phyloP scores from a whole-genome alignment of 208 protist species.

The Wallacemonas collosoma region DNA sequence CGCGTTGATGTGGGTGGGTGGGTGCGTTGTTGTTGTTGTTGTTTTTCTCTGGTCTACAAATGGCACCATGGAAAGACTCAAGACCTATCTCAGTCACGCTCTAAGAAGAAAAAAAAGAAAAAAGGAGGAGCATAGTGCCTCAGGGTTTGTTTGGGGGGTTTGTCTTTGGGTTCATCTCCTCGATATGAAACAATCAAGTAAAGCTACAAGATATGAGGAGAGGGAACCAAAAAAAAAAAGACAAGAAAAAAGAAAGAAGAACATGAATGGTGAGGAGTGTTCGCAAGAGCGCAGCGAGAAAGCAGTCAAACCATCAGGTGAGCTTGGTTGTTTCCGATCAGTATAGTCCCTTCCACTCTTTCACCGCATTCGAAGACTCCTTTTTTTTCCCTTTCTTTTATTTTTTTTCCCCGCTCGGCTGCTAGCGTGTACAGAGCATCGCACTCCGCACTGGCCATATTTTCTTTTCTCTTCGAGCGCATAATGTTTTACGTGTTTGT shows the following conservation, averaged over 20 bases:
- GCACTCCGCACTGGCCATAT: too few relatives aligned
- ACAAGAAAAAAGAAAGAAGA: constrained; percentile 13
- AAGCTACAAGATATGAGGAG: constrained; percentile 22
- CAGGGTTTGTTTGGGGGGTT: not conserved
- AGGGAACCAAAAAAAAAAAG: constrained; percentile 18
- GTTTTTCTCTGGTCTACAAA: constrained; percentile 10
- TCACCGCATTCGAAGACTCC: too few relatives aligned
- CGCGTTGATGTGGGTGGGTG: not conserved
- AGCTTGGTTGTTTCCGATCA: too few relatives aligned
- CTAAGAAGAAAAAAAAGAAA: constrained; percentile 8
- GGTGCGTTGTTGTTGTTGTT: not conserved
- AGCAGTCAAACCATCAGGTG: too few relatives aligned
- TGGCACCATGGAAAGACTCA: not conserved
- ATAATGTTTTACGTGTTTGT: too few relatives aligned
- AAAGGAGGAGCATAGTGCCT: not conserved
- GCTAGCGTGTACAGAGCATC: too few relatives aligned
- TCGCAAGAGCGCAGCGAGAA: too few relatives aligned
- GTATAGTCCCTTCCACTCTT: too few relatives aligned
- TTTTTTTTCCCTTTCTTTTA: too few relatives aligned
- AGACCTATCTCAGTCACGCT: not conserved
- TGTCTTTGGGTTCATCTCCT: not conserved
- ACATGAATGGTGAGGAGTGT: too few relatives aligned
- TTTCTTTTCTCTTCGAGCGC: too few relatives aligned
- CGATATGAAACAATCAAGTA: not conserved
- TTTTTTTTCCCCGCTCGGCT: too few relatives aligned